Base-by-base conservation (phyloP, 1,284 basidiomycete genomes). In the Apiotrichum mycotoxinovorans region DNA sequence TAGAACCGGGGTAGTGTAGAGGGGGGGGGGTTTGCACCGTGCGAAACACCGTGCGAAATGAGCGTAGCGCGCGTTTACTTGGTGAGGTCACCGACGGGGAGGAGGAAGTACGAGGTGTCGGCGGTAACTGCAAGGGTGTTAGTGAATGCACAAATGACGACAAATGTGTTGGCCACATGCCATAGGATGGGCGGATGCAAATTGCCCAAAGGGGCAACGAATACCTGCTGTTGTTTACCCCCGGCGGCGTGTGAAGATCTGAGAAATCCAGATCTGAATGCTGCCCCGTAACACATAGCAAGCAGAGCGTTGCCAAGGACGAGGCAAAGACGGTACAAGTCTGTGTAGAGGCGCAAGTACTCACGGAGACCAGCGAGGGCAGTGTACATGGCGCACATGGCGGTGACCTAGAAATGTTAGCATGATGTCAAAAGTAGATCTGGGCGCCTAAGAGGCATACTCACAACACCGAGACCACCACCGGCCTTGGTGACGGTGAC, bases 391-490 rank as follows among this genome's bases (percentile, higher is more conserved):
- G 72, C 70, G 56, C 63, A 53, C 52, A 61, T 62, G 34, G 73
- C 72, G 17, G 72, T 73, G 58, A 75, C 23, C 70, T 71, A 64
- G 34, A 23, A 27, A 30, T 22, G 45, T 45, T 20, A 33, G 49
- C 48, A 26, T 30, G 30, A 30, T 30, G 30, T 18, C 20, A 14
- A 37, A n/a, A 1, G 20, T 27, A 17, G 27, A 22, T n/a, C n/a
- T n/a, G 22, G 22, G 7, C 15, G n/a, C 7, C 10, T 9, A 22
- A 25, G 11, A n/a, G 22, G 2, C 7, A 66, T 54, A 56, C 73
- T 74, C 49, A 76, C 69, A 44, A 80, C 64, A 60, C 91, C 91
- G 33, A 90, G 74, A 2, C 75, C 83, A 52, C 91, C 91, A 44
- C 89, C 91, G 3, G 86, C 87, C 66, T 83, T 87, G 69, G 67